Base-by-base conservation (phyloP, 1,284 basidiomycete species). In the Apiotrichum brassicae region DNA sequence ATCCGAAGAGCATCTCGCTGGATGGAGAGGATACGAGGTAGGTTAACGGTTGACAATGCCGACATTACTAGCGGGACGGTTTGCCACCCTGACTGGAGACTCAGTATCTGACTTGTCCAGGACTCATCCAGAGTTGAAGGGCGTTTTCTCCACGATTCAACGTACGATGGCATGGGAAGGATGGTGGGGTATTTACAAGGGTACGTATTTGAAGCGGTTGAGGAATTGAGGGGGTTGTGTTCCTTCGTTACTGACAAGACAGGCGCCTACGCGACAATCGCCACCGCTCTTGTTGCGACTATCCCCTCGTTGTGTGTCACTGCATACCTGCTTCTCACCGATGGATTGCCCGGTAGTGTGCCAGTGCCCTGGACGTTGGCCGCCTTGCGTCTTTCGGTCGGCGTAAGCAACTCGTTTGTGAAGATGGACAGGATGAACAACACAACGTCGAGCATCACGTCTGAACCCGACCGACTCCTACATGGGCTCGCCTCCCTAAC, bases 151-250 rank as follows among this genome's bases (percentile, higher is more conserved):
- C 11, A 91, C 90, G 80, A 66, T 89, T 56, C 66, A 61, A 49
- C 79, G 89, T 38, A 86, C 87, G 2, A 83, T 83, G 65, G 77
- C 76, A 46, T 77, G 92, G 16, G 89, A 92, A 82, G 86, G 89
- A 23, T 82, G 78, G 78, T 66, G 76, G 43, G 89, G 89, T 18
- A 67, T 92, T 35, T 91, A 86, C 77, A 92, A 90, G 71, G 89
- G 89, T 87, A 65, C 47, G 85, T n/a, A n/a, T n/a, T 75, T 1
- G n/a, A 5, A 2, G 30, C 6, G 20, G 12, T 22, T 39, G 41
- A 24, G 9, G 14, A 30, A n/a, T n/a, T n/a, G n/a, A n/a, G n/a
- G n/a, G n/a, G n/a, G n/a, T n/a, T n/a, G n/a, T n/a, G n/a, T n/a
- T n/a, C n/a, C n/a, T n/a, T n/a, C n/a, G n/a, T n/a, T n/a, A n/a